Evolutionary conservation across 371 early-diverging fungal species (phyloP).

Genomic region (Syncephalis plumigaleata): DNA sequence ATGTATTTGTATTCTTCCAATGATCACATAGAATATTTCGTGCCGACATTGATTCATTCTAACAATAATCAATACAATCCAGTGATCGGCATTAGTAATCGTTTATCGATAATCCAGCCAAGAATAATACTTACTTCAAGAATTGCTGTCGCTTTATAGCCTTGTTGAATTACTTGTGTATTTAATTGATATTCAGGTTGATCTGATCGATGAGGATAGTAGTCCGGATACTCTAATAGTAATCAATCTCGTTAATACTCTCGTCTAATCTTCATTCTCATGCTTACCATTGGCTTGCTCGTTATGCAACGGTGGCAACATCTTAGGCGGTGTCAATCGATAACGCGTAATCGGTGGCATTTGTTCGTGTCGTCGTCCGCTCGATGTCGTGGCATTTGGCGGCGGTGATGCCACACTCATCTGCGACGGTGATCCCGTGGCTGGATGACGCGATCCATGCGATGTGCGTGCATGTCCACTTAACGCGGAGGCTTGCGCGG

Average conservation of each 20-base stretch:
- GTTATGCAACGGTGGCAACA: too few species aligned
- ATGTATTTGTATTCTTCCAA: not conserved
- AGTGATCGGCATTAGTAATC: not conserved
- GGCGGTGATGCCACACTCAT: too few species aligned
- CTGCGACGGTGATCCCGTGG: too few species aligned
- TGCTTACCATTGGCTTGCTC: too few species aligned
- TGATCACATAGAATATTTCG: constrained; percentile 2
- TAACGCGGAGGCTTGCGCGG: too few species aligned
- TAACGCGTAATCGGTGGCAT: too few species aligned
- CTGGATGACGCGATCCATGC: too few species aligned
- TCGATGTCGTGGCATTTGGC: too few species aligned
- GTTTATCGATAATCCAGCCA: not conserved
- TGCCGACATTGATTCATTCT: constrained; percentile 2
- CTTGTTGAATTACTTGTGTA: constrained; percentile 3
- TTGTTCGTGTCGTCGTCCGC: too few species aligned
- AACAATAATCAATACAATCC: not conserved
- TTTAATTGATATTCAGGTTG: constrained; percentile 42
- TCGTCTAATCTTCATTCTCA: too few species aligned
- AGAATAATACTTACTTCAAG: constrained; percentile 7
- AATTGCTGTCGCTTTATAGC: constrained; percentile 5
- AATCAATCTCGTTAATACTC: not conserved
- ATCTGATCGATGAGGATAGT: constrained; percentile 35
- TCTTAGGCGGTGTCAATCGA: too few species aligned
- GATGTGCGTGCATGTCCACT: too few species aligned
- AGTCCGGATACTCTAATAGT: constrained; percentile 43